phyloP scores from a whole-genome alignment of 495 filamentous ascomycete genomes.

The Hypoxylon intermedium region DNA sequence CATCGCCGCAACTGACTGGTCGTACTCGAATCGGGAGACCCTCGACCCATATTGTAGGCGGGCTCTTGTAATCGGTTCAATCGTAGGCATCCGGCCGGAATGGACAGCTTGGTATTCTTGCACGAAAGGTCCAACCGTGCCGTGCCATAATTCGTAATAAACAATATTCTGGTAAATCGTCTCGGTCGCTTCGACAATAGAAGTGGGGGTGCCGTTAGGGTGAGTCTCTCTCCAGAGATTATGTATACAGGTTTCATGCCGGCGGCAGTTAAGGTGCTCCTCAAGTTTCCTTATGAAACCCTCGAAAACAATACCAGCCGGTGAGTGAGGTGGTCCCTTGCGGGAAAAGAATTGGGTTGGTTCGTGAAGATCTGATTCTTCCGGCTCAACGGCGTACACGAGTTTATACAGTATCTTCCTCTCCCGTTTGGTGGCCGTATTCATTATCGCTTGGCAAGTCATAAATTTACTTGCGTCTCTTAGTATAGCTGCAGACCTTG shows the following conservation, averaged over 20 bases:
- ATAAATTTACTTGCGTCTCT: constrained; percentile 40
- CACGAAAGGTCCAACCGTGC: constrained; percentile 45
- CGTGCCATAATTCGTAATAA: constrained; percentile 35
- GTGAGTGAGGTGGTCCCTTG: background rate
- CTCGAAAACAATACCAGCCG: constrained; percentile 26
- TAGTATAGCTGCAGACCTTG: constrained; percentile 50
- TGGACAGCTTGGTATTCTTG: constrained; percentile 44
- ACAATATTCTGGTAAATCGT: constrained; percentile 42
- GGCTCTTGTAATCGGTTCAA: constrained; percentile 39
- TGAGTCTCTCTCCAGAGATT: constrained; percentile 29
- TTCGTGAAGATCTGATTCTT: background rate
- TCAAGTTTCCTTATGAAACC: constrained; percentile 26
- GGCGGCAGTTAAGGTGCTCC: constrained; percentile 23
- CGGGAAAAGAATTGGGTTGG: constrained; percentile 1
- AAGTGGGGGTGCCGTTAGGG: too few species aligned
- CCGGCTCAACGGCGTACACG: constrained; percentile 4
- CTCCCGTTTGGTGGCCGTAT: constrained; percentile 38
- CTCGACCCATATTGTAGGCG: constrained; percentile 30
- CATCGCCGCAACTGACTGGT: constrained; percentile 6
- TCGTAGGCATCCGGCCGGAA: constrained; percentile 44
- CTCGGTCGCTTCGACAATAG: constrained; percentile 31
- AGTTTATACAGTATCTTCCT: constrained; percentile 7
- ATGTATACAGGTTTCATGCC: constrained; percentile 26
- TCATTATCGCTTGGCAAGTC: constrained; percentile 14
- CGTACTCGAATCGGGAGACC: constrained; percentile 6